Evolutionary conservation across 768 basidiomycete genomes (phyloP).

Genomic region (Xanthoconium stramineum): DNA sequence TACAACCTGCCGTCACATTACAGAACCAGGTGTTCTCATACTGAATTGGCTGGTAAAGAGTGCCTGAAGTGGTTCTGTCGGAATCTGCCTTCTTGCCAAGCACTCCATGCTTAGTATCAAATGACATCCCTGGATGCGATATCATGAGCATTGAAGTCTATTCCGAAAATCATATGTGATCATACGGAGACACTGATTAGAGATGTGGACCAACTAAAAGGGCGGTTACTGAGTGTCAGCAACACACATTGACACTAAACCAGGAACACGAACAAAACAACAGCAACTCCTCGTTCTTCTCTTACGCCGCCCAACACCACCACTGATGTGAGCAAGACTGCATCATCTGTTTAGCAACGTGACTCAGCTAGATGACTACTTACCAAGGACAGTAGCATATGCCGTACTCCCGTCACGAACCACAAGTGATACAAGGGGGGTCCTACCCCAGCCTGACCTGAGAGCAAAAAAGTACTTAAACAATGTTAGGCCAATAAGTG

Average conservation of each 20-base stretch:
- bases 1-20: no score
- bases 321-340: constrained; percentile 7
- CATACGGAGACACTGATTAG: constrained; percentile 15
- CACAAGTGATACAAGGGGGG: constrained; percentile 20
- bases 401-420: constrained; percentile 15
- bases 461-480: constrained; percentile 17
- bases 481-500: constrained; percentile 13
- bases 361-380: not conserved
- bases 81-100: constrained; percentile 8
- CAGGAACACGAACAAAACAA: constrained; percentile 9
- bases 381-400: constrained; percentile 8
- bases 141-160: not conserved
- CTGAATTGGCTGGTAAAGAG: constrained; percentile 14
- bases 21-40: not conserved
- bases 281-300: not conserved
- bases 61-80: not conserved
- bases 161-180: not conserved
- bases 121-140: constrained; percentile 19
- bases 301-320: not conserved
- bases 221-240: constrained; percentile 3
- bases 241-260: not conserved
- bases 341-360: not conserved
- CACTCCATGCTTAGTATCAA: constrained; percentile 24
- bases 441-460: constrained; percentile 16
- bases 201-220: constrained; percentile 13